phyloP scores from a whole-genome alignment of 2,329 filamentous ascomycete species.

The Fusarium dimerum region DNA sequence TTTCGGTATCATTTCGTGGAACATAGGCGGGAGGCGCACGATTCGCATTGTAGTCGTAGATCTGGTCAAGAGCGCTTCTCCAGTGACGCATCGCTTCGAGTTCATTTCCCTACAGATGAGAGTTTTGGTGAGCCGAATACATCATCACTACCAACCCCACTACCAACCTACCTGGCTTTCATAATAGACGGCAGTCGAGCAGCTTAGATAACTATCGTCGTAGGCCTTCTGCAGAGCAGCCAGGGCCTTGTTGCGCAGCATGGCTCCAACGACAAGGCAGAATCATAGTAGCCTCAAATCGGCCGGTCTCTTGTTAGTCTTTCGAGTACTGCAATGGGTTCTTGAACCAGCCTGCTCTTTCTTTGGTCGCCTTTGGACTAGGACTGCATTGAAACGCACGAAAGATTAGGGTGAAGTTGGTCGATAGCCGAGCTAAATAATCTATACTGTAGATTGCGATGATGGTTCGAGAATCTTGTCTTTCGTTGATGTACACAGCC shows the following conservation, averaged over 20 bases:
- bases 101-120: conserved; percentile 73
- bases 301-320: conserved; percentile 17
- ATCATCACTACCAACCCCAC: not conserved
- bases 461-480: not conserved
- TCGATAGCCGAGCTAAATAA: not conserved
- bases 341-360: not conserved
- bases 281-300: conserved; percentile 32
- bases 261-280: conserved; percentile 35
- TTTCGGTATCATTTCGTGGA: conserved; percentile 80
- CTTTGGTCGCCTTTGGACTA: too few relatives aligned
- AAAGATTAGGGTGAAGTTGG: not conserved
- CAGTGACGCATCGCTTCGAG: conserved; percentile 87
- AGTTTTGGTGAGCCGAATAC: conserved; percentile 6
- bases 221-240: conserved; percentile 93
- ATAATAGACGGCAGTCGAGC: conserved; percentile 94
- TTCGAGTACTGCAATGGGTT: conserved; percentile 11
- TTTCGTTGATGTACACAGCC: not conserved
- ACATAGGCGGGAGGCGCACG: conserved; percentile 68
- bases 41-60: conserved; percentile 82
- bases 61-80: conserved; percentile 84
- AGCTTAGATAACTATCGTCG: conserved; percentile 92
- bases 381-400: too few relatives aligned
- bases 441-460: not conserved
- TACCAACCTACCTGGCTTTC: conserved; percentile 72
- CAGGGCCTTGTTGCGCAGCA: conserved; percentile 57